phyloP scores from a whole-genome alignment of 257 asterid species.

The Solanum arcanum region DNA sequence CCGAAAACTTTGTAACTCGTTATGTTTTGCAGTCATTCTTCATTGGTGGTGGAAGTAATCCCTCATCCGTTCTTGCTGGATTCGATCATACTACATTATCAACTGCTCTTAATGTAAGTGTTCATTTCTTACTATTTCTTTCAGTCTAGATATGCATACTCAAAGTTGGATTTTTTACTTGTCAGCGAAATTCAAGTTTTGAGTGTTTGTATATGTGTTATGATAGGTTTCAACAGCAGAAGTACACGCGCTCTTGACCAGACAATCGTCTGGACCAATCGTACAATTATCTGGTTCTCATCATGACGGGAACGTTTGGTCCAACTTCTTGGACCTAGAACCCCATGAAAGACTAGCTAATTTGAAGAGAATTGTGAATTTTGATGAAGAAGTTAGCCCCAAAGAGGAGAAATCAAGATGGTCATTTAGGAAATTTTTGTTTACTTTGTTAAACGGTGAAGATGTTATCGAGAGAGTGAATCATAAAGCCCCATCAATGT shows the following conservation, averaged over 20 bases:
- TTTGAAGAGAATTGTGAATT: neutral
- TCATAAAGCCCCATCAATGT: neutral
- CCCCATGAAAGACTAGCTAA: neutral
- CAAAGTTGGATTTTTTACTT: neutral
- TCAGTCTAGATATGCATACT: neutral
- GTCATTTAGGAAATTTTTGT: neutral
- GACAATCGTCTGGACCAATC: neutral
- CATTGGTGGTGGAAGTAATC: neutral
- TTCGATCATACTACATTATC: neutral
- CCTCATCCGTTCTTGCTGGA: neutral
- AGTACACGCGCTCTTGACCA: neutral
- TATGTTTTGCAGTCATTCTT: neutral
- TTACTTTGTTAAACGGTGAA: neutral
- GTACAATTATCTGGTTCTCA: neutral
- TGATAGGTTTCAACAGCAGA: neutral
- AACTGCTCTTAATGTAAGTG: neutral
- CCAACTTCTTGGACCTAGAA: neutral
- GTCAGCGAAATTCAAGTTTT: neutral
- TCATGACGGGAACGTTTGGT: neutral
- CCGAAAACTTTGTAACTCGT: neutral
- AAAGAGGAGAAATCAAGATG: neutral
- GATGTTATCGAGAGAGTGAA: neutral
- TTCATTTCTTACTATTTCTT: neutral
- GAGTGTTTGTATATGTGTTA: neutral
- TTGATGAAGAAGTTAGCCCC: neutral